phyloP scores from a whole-genome alignment of 805 yeast genomes.

The Spathaspora sp. region DNA sequence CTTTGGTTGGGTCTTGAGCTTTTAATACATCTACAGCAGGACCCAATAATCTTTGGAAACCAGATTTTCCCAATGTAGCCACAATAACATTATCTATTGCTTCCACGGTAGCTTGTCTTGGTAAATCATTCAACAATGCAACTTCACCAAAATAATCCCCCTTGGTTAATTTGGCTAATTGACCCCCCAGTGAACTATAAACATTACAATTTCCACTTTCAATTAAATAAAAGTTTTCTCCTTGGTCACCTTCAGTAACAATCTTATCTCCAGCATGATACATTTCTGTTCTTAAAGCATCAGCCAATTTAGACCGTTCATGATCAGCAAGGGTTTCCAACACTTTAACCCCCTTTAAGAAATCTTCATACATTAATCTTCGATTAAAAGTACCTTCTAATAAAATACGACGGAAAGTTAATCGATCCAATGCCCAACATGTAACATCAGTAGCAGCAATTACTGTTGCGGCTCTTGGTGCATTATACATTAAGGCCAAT shows the following conservation, averaged over 20 bases:
- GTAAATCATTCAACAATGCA: constrained; percentile 85
- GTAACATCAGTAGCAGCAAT: constrained; percentile 66
- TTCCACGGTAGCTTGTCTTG: constrained; percentile 90
- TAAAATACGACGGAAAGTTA: constrained; percentile 87
- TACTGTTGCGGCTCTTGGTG: constrained; percentile 97
- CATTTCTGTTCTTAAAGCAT: constrained; percentile 79
- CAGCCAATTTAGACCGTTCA: constrained; percentile 90
- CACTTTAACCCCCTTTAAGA: constrained; percentile 82
- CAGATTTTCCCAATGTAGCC: constrained; percentile 88
- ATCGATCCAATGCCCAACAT: constrained; percentile 88
- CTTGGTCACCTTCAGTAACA: constrained; percentile 76
- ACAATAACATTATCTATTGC: constrained; percentile 76
- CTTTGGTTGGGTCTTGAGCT: constrained; percentile 73
- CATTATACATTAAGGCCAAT: constrained; percentile 93
- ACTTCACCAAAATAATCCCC: constrained; percentile 98
- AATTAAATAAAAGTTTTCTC: constrained; percentile 43
- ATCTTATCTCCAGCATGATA: constrained; percentile 71
- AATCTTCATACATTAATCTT: constrained; percentile 85
- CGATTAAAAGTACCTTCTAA: constrained; percentile 88
- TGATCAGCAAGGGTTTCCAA: constrained; percentile 67
- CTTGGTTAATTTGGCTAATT: constrained; percentile 55
- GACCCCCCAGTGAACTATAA: constrained; percentile 55
- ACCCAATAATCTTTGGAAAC: constrained; percentile 90
- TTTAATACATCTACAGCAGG: constrained; percentile 89
- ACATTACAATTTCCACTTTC: constrained; percentile 83